Conservation (phyloP, 73 alveolate genomes). For the Stentor roeselii region DNA sequence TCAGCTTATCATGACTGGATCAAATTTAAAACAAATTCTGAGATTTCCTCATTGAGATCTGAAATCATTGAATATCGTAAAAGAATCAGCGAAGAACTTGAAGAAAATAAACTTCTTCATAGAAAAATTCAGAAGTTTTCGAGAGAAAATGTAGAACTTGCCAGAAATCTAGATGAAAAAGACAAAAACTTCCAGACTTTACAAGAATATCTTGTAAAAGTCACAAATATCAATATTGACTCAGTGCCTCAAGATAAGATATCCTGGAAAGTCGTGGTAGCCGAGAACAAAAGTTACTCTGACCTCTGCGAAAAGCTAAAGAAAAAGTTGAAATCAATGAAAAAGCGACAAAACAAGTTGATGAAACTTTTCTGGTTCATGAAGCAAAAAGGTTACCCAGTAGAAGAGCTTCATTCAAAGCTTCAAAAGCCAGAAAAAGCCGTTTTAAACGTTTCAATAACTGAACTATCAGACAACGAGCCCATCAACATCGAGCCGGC, state of each 20-base stretch:
- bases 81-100: not conserved
- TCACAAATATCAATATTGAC: not conserved
- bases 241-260: slow-evolving; percentile 15
- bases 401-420: not conserved
- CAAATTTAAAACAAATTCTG: not conserved
- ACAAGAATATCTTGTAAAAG: not conserved
- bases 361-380: not conserved
- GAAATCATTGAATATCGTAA: not conserved
- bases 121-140: slow-evolving; percentile 11
- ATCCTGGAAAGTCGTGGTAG: not conserved
- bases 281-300: slow-evolving; percentile 1
- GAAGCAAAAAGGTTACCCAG: slow-evolving; percentile 28
- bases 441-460: not conserved
- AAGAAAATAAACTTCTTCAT: not conserved
- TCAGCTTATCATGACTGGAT: slow-evolving; percentile 19
- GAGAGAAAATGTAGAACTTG: slow-evolving; percentile 1
- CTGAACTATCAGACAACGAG: not conserved
- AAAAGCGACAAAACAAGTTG: not conserved
- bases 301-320: not conserved
- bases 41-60: not conserved
- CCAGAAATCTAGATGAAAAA: slow-evolving; percentile 1
- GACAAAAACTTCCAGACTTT: not conserved
- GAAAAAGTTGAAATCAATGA: not conserved
- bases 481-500: not conserved
- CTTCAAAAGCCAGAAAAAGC: not conserved